Conservation (phyloP, 2,329 filamentous ascomycete species). For the Magnaporthiopsis poae region DNA sequence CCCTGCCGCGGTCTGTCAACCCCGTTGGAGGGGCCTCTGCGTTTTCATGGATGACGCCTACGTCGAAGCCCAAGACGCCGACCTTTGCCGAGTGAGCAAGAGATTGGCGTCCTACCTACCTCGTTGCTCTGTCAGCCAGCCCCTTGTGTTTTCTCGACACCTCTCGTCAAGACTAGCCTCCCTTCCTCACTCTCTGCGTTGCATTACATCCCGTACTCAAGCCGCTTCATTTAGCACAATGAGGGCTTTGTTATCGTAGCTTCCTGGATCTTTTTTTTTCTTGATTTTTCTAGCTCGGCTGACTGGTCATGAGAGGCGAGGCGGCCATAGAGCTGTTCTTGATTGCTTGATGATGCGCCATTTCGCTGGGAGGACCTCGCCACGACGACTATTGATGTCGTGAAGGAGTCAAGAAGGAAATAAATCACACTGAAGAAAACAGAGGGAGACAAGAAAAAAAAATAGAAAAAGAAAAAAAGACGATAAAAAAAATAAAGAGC, state of each 20-base stretch:
- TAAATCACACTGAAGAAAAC: conserved; percentile 8
- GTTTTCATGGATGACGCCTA: conserved; percentile 77
- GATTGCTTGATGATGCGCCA: neutral
- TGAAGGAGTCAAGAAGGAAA: conserved; percentile 25
- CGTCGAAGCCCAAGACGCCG: conserved; percentile 32
- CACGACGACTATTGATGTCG: neutral
- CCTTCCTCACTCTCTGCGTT: neutral
- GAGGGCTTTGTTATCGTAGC: neutral
- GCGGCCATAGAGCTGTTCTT: neutral
- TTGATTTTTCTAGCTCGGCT: neutral
- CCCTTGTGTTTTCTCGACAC: neutral
- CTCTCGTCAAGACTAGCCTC: neutral
- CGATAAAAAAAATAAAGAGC: conserved; percentile 15
- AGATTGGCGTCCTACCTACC: neutral
- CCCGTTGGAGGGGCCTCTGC: conserved; percentile 86
- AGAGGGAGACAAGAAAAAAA: conserved; percentile 7
- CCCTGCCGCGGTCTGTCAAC: conserved; percentile 56
- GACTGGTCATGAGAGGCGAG: neutral
- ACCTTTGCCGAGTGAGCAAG: conserved; percentile 24
- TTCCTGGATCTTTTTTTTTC: too few species aligned
- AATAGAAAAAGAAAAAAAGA: conserved; percentile 10
- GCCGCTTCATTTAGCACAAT: neutral
- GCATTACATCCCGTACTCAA: neutral
- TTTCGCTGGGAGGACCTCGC: neutral
- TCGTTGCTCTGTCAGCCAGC: too few species aligned